These are phyloP conservation scores for Apiotrichum porosum DNA, from an alignment of 1,284 basidiomycete genomes.

Conservation along the genomic window DNA sequence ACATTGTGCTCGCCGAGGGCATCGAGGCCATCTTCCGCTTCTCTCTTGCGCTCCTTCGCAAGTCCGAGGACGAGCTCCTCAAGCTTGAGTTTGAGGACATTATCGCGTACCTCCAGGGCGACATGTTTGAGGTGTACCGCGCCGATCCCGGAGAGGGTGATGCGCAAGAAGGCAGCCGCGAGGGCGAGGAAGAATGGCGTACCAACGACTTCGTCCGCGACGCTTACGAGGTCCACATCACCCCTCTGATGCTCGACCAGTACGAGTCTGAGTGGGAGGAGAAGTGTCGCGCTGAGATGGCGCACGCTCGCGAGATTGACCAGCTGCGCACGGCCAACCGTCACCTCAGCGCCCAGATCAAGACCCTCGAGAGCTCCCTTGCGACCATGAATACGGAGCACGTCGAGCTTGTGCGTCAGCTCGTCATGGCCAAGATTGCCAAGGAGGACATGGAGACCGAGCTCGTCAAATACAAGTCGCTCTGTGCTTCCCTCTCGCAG, in stretches of 20 bases:
- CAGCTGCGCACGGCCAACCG: constrained; percentile 71
- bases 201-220: constrained; percentile 80
- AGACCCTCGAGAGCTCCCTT: constrained; percentile 68
- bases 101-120: constrained; percentile 69
- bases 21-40: constrained; percentile 97
- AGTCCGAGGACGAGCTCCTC: constrained; percentile 76
- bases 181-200: constrained; percentile 53
- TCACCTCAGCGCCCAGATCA: constrained; percentile 69
- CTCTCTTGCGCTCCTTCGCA: constrained; percentile 77
- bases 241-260: constrained; percentile 84
- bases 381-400: constrained; percentile 59
- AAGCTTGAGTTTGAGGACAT: constrained; percentile 84
- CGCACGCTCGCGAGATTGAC: constrained; percentile 75
- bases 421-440: constrained; percentile 76
- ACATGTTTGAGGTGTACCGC: constrained; percentile 73
- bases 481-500: constrained; percentile 56
- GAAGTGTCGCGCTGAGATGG: constrained; percentile 60
- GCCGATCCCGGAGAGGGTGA: constrained; percentile 48
- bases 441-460: constrained; percentile 87
- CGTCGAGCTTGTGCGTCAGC: constrained; percentile 64
- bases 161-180: not conserved
- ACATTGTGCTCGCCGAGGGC: constrained; percentile 81
- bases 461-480: constrained; percentile 81
- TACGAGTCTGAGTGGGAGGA: constrained; percentile 86
- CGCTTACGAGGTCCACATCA: constrained; percentile 73